A percentile compares a stretch with the other conserved stretches of the same genome.
phyloP scores from a whole-genome alignment of 2,329 filamentous ascomycete genomes.

The Trichoderma aggressivum region DNA sequence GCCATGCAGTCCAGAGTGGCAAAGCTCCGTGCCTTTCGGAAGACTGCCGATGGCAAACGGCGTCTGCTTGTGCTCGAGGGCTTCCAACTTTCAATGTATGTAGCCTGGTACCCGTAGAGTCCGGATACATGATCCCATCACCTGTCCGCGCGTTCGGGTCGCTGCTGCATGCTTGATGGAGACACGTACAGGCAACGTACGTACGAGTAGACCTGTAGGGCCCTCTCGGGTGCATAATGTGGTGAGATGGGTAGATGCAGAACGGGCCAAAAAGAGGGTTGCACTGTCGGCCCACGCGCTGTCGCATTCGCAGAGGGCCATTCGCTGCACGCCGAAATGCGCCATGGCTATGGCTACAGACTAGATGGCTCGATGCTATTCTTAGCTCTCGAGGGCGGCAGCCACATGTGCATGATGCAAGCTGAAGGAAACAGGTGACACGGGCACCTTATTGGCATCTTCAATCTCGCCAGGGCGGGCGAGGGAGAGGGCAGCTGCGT shows the following conservation, averaged over 20 bases:
- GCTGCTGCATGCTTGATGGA: neutral
- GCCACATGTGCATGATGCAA: slow-evolving; percentile 14
- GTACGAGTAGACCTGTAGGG: neutral
- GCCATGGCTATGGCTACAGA: neutral
- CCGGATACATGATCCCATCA: neutral
- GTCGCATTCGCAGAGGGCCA: neutral
- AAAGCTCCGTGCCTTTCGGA: neutral
- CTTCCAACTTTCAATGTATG: neutral
- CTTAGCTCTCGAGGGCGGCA: slow-evolving; percentile 2
- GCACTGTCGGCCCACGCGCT: slow-evolving; percentile 10
- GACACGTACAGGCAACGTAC: neutral
- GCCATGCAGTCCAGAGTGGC: neutral
- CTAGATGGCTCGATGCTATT: neutral
- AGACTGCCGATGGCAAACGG: neutral
- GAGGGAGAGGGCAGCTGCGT: neutral
- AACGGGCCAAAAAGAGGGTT: neutral
- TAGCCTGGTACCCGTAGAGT: neutral
- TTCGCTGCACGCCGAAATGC: neutral
- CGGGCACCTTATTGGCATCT: neutral
- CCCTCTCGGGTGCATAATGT: neutral
- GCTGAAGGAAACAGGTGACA: neutral
- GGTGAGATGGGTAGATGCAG: slow-evolving; percentile 11
- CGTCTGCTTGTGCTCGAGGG: neutral
- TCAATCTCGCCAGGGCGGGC: neutral
- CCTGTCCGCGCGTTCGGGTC: neutral